Evolutionary conservation across 2,329 filamentous ascomycete species (phyloP).

Genomic region (Curvularia sp.): DNA sequence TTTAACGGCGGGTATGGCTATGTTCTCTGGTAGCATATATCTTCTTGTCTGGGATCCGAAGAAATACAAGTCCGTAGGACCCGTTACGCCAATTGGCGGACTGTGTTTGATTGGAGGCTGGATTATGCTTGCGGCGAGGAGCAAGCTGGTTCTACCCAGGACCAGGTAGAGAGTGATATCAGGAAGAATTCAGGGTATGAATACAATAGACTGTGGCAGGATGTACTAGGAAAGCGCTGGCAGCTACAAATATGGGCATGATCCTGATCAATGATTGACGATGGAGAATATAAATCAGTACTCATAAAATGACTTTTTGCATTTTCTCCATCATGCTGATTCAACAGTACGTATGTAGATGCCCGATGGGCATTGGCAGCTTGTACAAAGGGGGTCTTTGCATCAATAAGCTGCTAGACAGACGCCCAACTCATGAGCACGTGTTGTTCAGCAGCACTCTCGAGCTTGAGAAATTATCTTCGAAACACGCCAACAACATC

Average conservation of each 20-base stretch:
- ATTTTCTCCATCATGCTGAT: background rate
- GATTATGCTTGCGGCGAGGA: constrained; percentile 58
- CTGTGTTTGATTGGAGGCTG: constrained; percentile 71
- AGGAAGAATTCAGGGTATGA: background rate
- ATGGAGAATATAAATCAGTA: background rate
- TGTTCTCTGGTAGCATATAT: constrained; percentile 73
- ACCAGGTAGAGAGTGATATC: constrained; percentile 1
- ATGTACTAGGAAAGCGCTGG: constrained; percentile 1
- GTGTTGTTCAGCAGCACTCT: background rate
- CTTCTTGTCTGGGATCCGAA: constrained; percentile 68
- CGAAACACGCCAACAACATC: background rate
- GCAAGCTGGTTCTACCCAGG: constrained; percentile 15
- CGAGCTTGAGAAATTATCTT: background rate
- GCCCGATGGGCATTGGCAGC: background rate
- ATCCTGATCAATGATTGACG: background rate
- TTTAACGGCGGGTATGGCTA: constrained; percentile 70
- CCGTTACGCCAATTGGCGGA: constrained; percentile 70
- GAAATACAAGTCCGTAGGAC: constrained; percentile 66
- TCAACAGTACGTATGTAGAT: background rate
- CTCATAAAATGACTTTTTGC: background rate
- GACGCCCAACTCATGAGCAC: background rate
- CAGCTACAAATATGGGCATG: background rate
- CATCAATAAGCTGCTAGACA: background rate
- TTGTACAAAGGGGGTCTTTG: background rate
- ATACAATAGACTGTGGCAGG: background rate